Evolutionary conservation across 225 moss, liverwort and hornwort genomes (phyloP).

Genomic region (Polytrichum formosum): DNA sequence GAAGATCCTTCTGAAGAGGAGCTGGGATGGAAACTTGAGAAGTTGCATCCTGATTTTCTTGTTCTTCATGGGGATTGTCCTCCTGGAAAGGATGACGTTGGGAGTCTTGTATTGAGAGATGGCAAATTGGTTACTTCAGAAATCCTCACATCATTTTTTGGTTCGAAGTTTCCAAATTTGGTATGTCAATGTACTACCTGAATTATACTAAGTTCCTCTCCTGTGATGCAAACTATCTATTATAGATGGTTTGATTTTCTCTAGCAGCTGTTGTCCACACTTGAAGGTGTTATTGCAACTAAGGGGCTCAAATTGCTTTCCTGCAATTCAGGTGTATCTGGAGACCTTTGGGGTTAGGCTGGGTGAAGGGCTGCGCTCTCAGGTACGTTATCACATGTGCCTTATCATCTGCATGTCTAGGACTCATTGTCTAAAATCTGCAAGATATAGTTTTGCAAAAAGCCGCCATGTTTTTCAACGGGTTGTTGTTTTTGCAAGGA

Average conservation of each 20-base stretch:
- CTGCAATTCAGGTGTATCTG: constrained; percentile 64
- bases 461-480: too few species aligned
- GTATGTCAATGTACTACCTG: constrained; percentile 31
- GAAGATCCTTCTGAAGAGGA: constrained; percentile 82
- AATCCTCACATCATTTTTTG: constrained; percentile 59
- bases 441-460: too few species aligned
- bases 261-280: constrained; percentile 2
- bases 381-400: constrained; percentile 34
- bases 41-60: constrained; percentile 79
- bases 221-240: background rate
- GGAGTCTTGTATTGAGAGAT: constrained; percentile 61
- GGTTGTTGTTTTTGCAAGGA: too few species aligned
- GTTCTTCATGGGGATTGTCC: constrained; percentile 69
- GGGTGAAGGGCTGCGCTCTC: constrained; percentile 71
- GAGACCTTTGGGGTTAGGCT: constrained; percentile 73
- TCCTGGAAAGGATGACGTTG: constrained; percentile 72
- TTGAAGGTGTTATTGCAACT: background rate
- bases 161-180: constrained; percentile 75
- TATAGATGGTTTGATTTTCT: background rate
- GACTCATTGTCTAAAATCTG: too few species aligned
- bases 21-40: constrained; percentile 66
- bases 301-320: constrained; percentile 1
- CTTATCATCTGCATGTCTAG: constrained; percentile 2
- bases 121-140: constrained; percentile 62
- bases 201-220: background rate